Evolutionary conservation across 331 rosid species (phyloP).

Genomic region (Acacia pycnantha): DNA sequence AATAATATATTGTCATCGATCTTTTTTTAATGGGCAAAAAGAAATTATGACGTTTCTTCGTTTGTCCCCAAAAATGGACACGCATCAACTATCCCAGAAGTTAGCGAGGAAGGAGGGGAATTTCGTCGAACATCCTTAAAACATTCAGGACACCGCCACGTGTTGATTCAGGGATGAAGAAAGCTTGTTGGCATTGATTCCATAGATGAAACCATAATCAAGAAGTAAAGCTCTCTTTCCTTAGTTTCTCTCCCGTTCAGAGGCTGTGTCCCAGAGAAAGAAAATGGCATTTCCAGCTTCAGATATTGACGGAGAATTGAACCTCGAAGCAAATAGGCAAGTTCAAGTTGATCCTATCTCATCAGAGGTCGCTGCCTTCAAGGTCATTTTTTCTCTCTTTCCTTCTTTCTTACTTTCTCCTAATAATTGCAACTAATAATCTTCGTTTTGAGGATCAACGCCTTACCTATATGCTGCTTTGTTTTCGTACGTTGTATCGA

Average conservation of each 20-base stretch:
- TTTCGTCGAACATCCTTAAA: neutral
- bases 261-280: neutral
- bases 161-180: conserved; percentile 21
- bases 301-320: conserved; percentile 40
- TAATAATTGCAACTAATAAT: neutral
- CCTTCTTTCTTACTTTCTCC: neutral
- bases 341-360: conserved; percentile 50
- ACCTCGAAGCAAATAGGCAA: conserved; percentile 32
- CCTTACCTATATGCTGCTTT: neutral
- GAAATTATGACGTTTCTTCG: neutral
- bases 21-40: no score
- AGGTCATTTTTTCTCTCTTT: neutral
- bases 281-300: conserved; percentile 51
- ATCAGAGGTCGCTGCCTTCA: conserved; percentile 39
- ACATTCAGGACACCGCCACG: conserved; percentile 27
- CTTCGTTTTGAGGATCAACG: neutral
- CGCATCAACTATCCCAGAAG: conserved; percentile 22
- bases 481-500: neutral
- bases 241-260: neutral
- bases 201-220: conserved; percentile 12
- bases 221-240: neutral
- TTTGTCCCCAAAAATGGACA: neutral
- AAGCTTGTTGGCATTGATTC: conserved; percentile 7
- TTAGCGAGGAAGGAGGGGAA: no score
- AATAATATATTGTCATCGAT: no score